Evolutionary conservation across 1,284 basidiomycete genomes (phyloP).

Genomic region (Trichosporon coremiiforme): DNA sequence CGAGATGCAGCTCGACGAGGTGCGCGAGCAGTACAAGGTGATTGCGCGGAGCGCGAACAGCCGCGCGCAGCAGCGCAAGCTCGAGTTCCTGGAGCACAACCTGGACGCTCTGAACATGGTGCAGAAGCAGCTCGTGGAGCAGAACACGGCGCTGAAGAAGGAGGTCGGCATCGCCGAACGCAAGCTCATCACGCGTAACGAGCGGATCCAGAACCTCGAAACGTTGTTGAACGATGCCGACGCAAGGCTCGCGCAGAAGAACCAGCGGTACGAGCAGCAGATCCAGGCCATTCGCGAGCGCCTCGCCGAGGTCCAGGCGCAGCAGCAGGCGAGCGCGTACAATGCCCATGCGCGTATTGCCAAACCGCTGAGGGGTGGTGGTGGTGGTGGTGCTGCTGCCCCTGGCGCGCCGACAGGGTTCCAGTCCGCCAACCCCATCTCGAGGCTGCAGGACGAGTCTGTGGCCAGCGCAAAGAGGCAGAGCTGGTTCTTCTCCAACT

Average conservation of each 20-base stretch:
- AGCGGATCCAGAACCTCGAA: conserved; percentile 95
- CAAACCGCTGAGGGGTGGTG: conserved; percentile 93
- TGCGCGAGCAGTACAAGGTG: conserved; percentile 98
- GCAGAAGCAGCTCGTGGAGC: conserved; percentile 99
- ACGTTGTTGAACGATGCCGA: conserved; percentile 89
- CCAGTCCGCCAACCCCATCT: conserved; percentile 26
- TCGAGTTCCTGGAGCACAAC: conserved; percentile 97
- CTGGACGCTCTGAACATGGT: conserved; percentile 92
- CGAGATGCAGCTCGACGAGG: conserved; percentile 98
- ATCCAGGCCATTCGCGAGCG: conserved; percentile 87
- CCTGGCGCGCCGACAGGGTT: conserved; percentile 35
- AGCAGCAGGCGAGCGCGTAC: conserved; percentile 67
- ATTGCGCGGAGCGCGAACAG: conserved; percentile 97
- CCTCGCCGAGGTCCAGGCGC: conserved; percentile 82
- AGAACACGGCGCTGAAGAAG: conserved; percentile 96
- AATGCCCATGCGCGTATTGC: conserved; percentile 69
- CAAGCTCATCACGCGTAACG: conserved; percentile 92
- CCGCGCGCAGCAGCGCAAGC: conserved; percentile 98
- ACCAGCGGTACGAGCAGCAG: conserved; percentile 93
- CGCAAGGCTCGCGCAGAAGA: conserved; percentile 83
- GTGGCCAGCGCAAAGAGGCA: conserved; percentile 33
- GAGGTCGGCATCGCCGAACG: conserved; percentile 96
- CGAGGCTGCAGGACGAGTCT: conserved; percentile 53
- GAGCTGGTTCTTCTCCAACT: conserved; percentile 40
- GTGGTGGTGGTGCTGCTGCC: conserved; percentile 67